Evolutionary conservation across 176 grass and related monocot genomes (phyloP).

Genomic region (Rhipidocladum racemiflorum): DNA sequence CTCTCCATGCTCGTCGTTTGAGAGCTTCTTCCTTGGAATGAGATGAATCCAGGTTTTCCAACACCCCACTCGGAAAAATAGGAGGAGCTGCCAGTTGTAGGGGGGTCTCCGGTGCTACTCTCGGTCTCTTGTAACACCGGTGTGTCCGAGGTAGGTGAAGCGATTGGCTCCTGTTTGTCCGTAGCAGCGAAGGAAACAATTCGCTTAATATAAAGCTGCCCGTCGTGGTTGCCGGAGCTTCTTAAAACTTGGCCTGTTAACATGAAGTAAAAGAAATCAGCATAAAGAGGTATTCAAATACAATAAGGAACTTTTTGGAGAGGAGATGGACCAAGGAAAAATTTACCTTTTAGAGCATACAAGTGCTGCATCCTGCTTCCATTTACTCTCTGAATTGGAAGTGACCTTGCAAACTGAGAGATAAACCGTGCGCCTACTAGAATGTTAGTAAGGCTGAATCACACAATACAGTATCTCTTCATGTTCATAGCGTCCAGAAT

Average conservation of each 20-base stretch:
- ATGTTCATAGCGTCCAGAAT: background rate
- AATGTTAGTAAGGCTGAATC: background rate
- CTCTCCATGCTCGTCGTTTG: slow-evolving; percentile 33
- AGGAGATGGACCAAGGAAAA: background rate
- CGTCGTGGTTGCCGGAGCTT: slow-evolving; percentile 22
- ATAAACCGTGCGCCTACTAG: slow-evolving; percentile 6
- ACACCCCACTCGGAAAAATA: slow-evolving; percentile 38
- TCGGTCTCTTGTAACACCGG: slow-evolving; percentile 24
- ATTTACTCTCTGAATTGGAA: slow-evolving; percentile 22
- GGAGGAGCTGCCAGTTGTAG: slow-evolving; percentile 7
- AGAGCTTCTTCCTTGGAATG: slow-evolving; percentile 48
- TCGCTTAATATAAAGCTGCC: slow-evolving; percentile 22
- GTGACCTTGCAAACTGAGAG: slow-evolving; percentile 40
- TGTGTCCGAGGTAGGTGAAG: slow-evolving; percentile 16
- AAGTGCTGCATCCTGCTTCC: background rate
- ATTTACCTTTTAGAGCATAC: slow-evolving; percentile 6
- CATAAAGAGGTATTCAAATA: background rate
- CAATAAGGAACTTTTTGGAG: background rate
- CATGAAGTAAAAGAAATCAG: slow-evolving; percentile 6
- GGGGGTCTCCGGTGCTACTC: slow-evolving; percentile 24
- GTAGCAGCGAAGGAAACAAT: slow-evolving; percentile 42
- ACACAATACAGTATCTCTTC: background rate
- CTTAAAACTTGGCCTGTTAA: slow-evolving; percentile 30
- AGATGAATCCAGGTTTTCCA: slow-evolving; percentile 85
- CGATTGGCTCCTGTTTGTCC: slow-evolving; percentile 36